These are phyloP conservation scores for Fusarium sp. DNA, from an alignment of 2,329 filamentous ascomycete species.

Conservation along the genomic window DNA sequence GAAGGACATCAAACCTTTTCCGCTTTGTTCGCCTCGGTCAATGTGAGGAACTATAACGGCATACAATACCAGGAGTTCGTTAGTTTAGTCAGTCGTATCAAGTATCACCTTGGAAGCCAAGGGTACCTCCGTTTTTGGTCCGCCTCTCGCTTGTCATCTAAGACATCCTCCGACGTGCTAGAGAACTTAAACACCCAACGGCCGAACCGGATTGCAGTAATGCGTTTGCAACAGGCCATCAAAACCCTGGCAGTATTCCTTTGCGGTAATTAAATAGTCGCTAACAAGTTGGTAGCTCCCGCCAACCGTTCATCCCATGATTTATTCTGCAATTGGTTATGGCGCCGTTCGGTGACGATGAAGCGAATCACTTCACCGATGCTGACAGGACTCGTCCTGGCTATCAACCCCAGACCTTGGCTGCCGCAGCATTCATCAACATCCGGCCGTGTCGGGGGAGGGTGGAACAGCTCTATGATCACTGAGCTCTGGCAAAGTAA, in stretches of 20 bases:
- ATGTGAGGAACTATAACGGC: conserved; percentile 1
- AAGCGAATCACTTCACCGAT: not conserved
- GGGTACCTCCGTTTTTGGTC: not conserved
- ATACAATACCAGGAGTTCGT: not conserved
- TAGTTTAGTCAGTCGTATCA: not conserved
- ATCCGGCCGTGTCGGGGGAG: conserved; percentile 24
- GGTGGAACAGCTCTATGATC: not conserved
- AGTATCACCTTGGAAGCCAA: not conserved
- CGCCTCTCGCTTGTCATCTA: conserved; percentile 8
- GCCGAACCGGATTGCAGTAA: conserved; percentile 31
- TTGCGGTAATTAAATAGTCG: conserved; percentile 39
- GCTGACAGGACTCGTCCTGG: conserved; percentile 8
- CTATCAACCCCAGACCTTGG: conserved; percentile 29
- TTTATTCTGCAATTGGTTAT: conserved; percentile 20
- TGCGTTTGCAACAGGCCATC: conserved; percentile 17
- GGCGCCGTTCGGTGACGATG: conserved; percentile 25
- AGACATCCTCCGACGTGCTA: conserved; percentile 20
- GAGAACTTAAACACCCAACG: conserved; percentile 25
- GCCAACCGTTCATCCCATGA: conserved; percentile 35
- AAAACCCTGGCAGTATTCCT: conserved; percentile 27
- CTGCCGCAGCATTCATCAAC: conserved; percentile 29
- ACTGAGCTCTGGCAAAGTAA: conserved; percentile 27
- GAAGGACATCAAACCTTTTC: conserved; percentile 5
- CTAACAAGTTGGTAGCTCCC: conserved; percentile 26
- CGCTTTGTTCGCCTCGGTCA: conserved; percentile 7